Evolutionary conservation across 2,329 filamentous ascomycete species (phyloP), one percentile per base, ranked within the genome.

Genomic region (Penicillium crustosum): DNA sequence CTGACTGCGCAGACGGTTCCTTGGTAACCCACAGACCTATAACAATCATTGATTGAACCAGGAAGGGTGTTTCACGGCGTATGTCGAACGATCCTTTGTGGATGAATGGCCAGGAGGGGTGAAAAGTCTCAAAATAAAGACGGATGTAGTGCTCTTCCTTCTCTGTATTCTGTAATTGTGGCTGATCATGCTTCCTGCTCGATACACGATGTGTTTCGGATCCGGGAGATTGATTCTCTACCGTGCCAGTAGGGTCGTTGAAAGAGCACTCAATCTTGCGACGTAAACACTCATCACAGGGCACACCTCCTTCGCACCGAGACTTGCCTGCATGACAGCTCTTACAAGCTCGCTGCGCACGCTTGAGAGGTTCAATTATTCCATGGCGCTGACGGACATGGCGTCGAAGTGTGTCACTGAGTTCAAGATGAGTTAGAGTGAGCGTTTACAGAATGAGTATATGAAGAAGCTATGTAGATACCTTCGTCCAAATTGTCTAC

Each of bases 31-130:
- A 71, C 31, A 73, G 31, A 1, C 68, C 70, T 41, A 72, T 64
- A 4, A 60, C 67, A 1, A 68, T 54, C 56, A 72, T 67, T 13
- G 70, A 68, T 23, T 72, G 66, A 3, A 72, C 29, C n/a, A 73
- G 63, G 33, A 73, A 41, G 0, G 67, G 63, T 0, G 61, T 58
- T 51, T 73, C 71, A 3, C 45, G 43, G 9, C 38, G 38, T 0
- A 61, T 19, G 15, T 61, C 41, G 41, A 73, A 73, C 4, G 68
- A 53, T 1, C 33, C 55, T 51, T 45, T 53, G 39, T 70, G 65
- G 9, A 73, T 38, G n/a, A 73, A 71, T 1, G 69, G 59, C 71
- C 71, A 73, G 35, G 55, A 47, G 0, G 66, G 64, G 23, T 73
- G 66, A 19, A 73, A 73, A 15, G 49, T 8, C 6, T 65, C 48